Evolutionary conservation across 140 eudicot genomes (phyloP).

Genomic region (Flaveria floridana): DNA sequence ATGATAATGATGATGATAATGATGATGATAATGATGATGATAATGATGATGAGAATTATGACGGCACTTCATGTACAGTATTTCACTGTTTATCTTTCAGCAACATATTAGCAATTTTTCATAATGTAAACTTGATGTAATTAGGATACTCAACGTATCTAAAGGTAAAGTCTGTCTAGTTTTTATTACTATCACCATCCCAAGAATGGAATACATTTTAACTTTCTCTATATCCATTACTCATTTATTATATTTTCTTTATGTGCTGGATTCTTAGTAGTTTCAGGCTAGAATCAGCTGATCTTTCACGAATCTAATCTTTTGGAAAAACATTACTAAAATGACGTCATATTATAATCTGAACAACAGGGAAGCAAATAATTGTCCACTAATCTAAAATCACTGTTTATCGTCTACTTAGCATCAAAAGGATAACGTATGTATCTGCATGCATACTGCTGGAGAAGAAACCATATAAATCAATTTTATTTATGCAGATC

Average conservation of each 20-base stretch:
- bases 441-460: neutral
- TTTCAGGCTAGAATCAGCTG: neutral
- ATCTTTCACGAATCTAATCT: neutral
- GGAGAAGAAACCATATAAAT: neutral
- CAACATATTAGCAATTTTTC: slow-evolving; percentile 11
- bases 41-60: slow-evolving; percentile 14
- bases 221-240: neutral
- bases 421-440: neutral
- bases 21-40: neutral
- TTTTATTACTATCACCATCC: neutral
- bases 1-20: neutral
- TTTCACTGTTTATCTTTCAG: neutral
- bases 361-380: neutral
- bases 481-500: neutral
- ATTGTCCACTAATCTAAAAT: neutral
- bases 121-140: neutral
- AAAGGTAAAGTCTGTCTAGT: neutral
- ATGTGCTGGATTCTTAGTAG: neutral
- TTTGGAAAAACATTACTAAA: neutral
- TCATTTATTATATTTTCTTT: slow-evolving; percentile 1
- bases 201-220: neutral
- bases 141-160: no score
- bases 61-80: slow-evolving; percentile 12
- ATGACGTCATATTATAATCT: neutral
- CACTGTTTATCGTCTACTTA: neutral